Evolutionary conservation across 257 asterid species (phyloP).

Genomic region (Forsythia viridissima): DNA sequence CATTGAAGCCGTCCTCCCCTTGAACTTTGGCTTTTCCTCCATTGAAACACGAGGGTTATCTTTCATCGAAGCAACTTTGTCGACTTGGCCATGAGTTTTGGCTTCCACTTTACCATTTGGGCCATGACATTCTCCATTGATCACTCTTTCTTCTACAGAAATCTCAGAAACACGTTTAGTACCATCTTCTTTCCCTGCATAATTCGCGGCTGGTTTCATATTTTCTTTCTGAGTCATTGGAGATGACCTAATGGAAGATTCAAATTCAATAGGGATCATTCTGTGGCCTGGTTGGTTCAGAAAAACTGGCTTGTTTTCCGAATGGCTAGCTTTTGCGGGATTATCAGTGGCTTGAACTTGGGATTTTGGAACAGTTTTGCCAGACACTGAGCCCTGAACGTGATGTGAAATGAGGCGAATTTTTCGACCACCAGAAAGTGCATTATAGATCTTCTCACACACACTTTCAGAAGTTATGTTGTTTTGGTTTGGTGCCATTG

Average conservation of each 20-base stretch:
- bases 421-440: not conserved
- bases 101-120: not conserved
- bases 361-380: not conserved
- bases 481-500: slow-evolving; percentile 31
- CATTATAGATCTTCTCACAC: slow-evolving; percentile 13
- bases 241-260: not conserved
- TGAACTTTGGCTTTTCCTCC: not conserved
- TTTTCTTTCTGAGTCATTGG: not conserved
- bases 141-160: not conserved
- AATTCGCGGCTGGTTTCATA: not conserved
- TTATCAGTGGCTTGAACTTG: not conserved
- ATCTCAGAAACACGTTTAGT: not conserved
- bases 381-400: not conserved
- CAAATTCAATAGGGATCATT: not conserved
- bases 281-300: not conserved
- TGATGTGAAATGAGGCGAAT: not conserved
- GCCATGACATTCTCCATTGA: not conserved
- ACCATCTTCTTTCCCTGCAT: not conserved
- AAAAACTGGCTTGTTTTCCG: not conserved
- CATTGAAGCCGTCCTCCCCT: not conserved
- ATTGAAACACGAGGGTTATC: not conserved
- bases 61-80: not conserved
- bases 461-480: not conserved
- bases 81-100: not conserved
- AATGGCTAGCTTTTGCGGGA: not conserved